These are phyloP conservation scores for Clavispora phyllophila DNA, from an alignment of 805 yeast species.

Conservation along the genomic window DNA sequence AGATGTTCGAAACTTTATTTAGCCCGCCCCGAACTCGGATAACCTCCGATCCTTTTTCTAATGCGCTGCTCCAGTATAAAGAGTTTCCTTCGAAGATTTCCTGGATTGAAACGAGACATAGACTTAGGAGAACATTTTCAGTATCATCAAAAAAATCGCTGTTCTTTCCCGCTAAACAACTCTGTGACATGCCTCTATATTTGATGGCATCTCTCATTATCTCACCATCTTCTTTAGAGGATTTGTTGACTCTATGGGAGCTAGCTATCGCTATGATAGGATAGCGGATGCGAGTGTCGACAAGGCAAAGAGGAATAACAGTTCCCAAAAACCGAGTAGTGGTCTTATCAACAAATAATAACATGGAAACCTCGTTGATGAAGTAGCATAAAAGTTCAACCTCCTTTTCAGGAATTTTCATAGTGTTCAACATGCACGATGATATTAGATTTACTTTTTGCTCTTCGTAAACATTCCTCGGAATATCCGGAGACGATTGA, in stretches of 20 bases:
- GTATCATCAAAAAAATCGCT: slow-evolving; percentile 8
- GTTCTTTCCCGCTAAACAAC: slow-evolving; percentile 5
- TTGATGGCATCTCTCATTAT: slow-evolving; percentile 6
- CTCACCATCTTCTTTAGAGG: background rate
- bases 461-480: slow-evolving; percentile 9
- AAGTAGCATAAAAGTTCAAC: slow-evolving; percentile 16
- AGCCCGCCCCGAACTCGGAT: slow-evolving; percentile 21
- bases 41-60: slow-evolving; percentile 18
- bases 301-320: slow-evolving; percentile 19
- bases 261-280: slow-evolving; percentile 24
- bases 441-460: slow-evolving; percentile 6
- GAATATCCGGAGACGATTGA: background rate
- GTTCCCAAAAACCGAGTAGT: slow-evolving; percentile 18
- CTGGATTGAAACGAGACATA: slow-evolving; percentile 17
- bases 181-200: slow-evolving; percentile 13
- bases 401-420: slow-evolving; percentile 7
- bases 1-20: slow-evolving; percentile 10
- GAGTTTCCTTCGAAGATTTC: slow-evolving; percentile 23
- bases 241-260: slow-evolving; percentile 16
- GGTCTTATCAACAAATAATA: slow-evolving; percentile 20
- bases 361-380: slow-evolving; percentile 18
- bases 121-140: slow-evolving; percentile 16
- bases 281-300: slow-evolving; percentile 14
- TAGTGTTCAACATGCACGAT: slow-evolving; percentile 5
- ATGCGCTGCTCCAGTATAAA: slow-evolving; percentile 20